phyloP scores from a whole-genome alignment of 2,329 filamentous ascomycete genomes.

The Bipolaris cookei region DNA sequence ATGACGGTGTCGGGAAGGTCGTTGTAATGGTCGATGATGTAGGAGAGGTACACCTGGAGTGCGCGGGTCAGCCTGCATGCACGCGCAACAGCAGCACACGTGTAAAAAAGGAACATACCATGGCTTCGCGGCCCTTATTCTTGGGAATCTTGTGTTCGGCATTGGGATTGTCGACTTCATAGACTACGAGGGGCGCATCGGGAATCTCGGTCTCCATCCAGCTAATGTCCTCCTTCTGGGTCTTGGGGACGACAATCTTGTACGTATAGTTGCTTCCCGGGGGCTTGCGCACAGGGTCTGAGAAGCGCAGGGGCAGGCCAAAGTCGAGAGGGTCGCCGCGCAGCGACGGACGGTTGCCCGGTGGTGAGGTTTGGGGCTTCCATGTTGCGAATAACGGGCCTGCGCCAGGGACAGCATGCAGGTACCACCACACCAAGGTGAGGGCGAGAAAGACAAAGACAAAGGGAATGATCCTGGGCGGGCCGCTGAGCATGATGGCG shows the following conservation, averaged over 20 bases:
- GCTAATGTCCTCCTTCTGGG: constrained; percentile 45
- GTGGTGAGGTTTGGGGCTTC: constrained; percentile 13
- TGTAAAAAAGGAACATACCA: constrained; percentile 43
- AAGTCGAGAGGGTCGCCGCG: constrained; percentile 45
- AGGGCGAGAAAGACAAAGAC: constrained; percentile 36
- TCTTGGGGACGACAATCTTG: constrained; percentile 48
- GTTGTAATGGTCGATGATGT: constrained; percentile 68
- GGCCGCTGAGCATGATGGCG: constrained; percentile 42
- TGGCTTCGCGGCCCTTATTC: constrained; percentile 68
- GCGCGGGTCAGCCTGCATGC: too few relatives aligned
- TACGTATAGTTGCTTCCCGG: constrained; percentile 46
- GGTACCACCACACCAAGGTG: constrained; percentile 42
- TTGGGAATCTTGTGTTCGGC: constrained; percentile 59
- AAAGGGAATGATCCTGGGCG: constrained; percentile 42
- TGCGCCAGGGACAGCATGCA: constrained; percentile 23
- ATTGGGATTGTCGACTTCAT: constrained; percentile 60
- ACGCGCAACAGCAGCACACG: too few relatives aligned
- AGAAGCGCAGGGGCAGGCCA: constrained; percentile 43
- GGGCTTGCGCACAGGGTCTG: constrained; percentile 39
- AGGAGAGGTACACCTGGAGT: constrained; percentile 60
- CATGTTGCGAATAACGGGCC: constrained; percentile 23
- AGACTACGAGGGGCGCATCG: constrained; percentile 52
- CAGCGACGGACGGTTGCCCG: constrained; percentile 19
- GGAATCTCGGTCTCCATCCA: constrained; percentile 48
- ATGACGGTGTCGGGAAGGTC: constrained; percentile 63